These are phyloP conservation scores for Calonectria pseudoturangicola DNA, from an alignment of 2,329 filamentous ascomycete genomes.

Conservation along the genomic window DNA sequence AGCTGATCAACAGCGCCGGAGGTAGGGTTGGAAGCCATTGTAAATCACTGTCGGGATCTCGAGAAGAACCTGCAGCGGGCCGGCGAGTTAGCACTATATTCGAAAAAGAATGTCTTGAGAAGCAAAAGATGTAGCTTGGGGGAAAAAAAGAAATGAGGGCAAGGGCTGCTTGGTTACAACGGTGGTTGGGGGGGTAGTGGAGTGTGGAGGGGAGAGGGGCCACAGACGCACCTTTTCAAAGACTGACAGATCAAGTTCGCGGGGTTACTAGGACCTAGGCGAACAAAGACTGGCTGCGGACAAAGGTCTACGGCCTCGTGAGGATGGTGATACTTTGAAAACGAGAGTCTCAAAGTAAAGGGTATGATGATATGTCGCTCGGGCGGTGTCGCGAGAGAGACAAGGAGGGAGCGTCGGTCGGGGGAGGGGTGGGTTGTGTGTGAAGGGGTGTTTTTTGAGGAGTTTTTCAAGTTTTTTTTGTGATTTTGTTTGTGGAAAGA, in stretches of 20 bases:
- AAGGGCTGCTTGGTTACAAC: slow-evolving; percentile 10
- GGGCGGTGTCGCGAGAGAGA: slow-evolving; percentile 57
- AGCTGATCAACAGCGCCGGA: slow-evolving; percentile 85
- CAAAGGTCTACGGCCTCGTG: slow-evolving; percentile 47
- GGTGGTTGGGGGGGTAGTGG: slow-evolving; percentile 30
- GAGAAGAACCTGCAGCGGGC: slow-evolving; percentile 45
- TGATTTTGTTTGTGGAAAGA: slow-evolving; percentile 71
- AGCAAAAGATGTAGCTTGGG: slow-evolving; percentile 35
- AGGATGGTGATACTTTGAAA: slow-evolving; percentile 49
- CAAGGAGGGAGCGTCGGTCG: slow-evolving; percentile 47
- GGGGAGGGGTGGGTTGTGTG: slow-evolving; percentile 51
- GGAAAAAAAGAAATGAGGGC: slow-evolving; percentile 32
- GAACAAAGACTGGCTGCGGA: slow-evolving; percentile 51
- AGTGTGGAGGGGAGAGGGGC: slow-evolving; percentile 38
- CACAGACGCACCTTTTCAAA: slow-evolving; percentile 48
- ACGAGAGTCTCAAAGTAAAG: slow-evolving; percentile 51
- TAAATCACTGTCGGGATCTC: slow-evolving; percentile 53
- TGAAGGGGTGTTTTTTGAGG: slow-evolving; percentile 72
- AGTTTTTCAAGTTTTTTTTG: slow-evolving; percentile 78
- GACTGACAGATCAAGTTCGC: slow-evolving; percentile 52
- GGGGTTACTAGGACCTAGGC: slow-evolving; percentile 50
- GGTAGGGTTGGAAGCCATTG: slow-evolving; percentile 77
- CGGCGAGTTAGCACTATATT: slow-evolving; percentile 44
- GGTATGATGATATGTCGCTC: slow-evolving; percentile 48
- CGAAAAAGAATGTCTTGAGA: slow-evolving; percentile 1